Conservation (phyloP, 169 alveolate genomes). For the Plasmodium malariae region DNA sequence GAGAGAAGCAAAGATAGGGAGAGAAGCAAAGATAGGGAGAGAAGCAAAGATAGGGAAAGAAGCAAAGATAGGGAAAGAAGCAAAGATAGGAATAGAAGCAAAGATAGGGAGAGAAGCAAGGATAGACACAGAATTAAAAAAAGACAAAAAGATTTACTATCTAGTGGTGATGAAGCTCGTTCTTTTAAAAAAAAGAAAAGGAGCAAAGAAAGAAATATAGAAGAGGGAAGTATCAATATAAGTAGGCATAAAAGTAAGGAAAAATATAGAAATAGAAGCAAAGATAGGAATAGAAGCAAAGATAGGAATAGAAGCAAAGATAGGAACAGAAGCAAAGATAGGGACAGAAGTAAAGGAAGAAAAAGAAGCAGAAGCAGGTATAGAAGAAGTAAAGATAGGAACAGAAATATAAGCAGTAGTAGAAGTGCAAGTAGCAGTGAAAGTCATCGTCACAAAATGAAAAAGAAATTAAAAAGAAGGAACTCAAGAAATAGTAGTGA, state of each 20-base stretch:
- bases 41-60: background rate
- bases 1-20: background rate
- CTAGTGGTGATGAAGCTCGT: constrained; percentile 18
- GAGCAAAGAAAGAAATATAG: constrained; percentile 27
- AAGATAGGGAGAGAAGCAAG: constrained; percentile 13
- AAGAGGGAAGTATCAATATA: background rate
- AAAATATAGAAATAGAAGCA: constrained; percentile 25
- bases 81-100: background rate
- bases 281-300: constrained; percentile 34
- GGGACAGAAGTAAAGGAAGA: constrained; percentile 26
- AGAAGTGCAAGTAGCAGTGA: constrained; percentile 52
- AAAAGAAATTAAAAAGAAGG: constrained; percentile 29
- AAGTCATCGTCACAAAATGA: constrained; percentile 16
- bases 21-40: background rate
- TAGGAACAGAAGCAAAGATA: constrained; percentile 2
- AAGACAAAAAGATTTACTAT: constrained; percentile 21
- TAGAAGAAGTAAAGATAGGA: constrained; percentile 37
- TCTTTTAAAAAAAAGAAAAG: constrained; percentile 37
- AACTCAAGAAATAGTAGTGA: constrained; percentile 41
- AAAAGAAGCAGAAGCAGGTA: constrained; percentile 4
- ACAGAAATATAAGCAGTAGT: constrained; percentile 7
- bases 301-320: constrained; percentile 33
- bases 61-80: background rate
- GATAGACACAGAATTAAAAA: constrained; percentile 1
- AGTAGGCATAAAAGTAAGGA: constrained; percentile 26